Percentiles rank a stretch among this genome's conserved stretches.
phyloP scores from a whole-genome alignment of 2,329 filamentous ascomycete species.

The Ceratocystis colombiana region DNA sequence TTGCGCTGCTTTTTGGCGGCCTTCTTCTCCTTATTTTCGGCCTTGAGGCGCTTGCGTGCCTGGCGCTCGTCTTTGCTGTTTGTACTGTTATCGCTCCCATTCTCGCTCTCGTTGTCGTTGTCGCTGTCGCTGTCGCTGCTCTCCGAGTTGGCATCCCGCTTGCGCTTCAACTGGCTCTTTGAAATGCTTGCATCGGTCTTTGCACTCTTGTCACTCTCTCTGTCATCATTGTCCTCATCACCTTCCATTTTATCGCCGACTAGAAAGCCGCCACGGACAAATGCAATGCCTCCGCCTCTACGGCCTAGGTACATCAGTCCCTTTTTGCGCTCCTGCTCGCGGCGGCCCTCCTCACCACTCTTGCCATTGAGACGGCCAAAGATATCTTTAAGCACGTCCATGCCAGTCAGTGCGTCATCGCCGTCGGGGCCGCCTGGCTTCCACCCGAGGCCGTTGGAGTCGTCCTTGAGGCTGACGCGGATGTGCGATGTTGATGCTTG shows the following conservation, averaged over 20 bases:
- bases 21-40: constrained; percentile 22
- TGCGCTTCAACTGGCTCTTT: constrained; percentile 15
- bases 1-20: constrained; percentile 22
- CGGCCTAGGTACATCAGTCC: constrained; percentile 62
- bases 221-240: background rate
- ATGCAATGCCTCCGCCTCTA: constrained; percentile 64
- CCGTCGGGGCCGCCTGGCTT: constrained; percentile 48
- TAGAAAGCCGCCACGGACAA: constrained; percentile 72
- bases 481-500: constrained; percentile 77
- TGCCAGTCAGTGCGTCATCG: constrained; percentile 69
- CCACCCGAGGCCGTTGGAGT: constrained; percentile 81
- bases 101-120: constrained; percentile 17
- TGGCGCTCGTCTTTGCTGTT: constrained; percentile 8
- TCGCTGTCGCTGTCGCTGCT: background rate
- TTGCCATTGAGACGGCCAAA: constrained; percentile 85
- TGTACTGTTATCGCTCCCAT: background rate
- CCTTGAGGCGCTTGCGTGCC: constrained; percentile 18
- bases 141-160: background rate
- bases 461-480: constrained; percentile 74
- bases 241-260: constrained; percentile 29
- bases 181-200: background rate
- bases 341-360: constrained; percentile 52
- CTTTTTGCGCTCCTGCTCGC: constrained; percentile 54
- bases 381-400: constrained; percentile 77
- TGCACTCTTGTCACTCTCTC: background rate